phyloP scores from a whole-genome alignment of 139 green algal species.

The Chlorella ohadii region DNA sequence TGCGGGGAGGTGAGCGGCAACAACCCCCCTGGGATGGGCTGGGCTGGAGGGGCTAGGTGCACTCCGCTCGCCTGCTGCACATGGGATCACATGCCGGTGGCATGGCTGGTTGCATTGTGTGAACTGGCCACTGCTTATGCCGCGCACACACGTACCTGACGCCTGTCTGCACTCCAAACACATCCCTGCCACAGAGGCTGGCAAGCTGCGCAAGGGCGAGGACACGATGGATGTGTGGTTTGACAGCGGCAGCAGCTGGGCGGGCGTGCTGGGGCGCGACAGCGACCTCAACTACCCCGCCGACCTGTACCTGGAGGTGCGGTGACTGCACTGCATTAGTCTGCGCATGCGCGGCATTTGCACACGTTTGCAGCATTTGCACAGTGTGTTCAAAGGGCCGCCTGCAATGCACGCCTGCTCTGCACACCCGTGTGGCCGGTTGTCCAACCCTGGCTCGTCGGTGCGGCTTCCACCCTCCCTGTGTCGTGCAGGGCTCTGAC shows the following conservation, averaged over 20 bases:
- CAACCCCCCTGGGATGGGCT: not conserved
- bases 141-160: no score
- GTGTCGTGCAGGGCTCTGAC: conserved; percentile 79
- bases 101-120: no score
- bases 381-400: no score
- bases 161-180: not conserved
- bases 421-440: not conserved
- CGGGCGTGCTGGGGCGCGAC: conserved; percentile 77
- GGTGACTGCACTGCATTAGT: no score
- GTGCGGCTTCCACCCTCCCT: not conserved
- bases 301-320: conserved; percentile 95
- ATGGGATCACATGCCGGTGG: no score
- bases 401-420: no score
- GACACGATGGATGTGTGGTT: conserved; percentile 99
- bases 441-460: no score
- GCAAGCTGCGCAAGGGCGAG: conserved; percentile 76
- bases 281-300: conserved; percentile 79
- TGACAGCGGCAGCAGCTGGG: conserved; percentile 95
- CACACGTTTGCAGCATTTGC: not conserved
- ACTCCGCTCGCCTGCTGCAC: no score
- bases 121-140: no score
- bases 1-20: conserved; percentile 38
- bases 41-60: no score
- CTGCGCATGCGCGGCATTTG: no score
- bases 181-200: conserved; percentile 51